Evolutionary conservation across 2,329 filamentous ascomycete genomes (phyloP).

Genomic region (Cladophialophora bantiana): DNA sequence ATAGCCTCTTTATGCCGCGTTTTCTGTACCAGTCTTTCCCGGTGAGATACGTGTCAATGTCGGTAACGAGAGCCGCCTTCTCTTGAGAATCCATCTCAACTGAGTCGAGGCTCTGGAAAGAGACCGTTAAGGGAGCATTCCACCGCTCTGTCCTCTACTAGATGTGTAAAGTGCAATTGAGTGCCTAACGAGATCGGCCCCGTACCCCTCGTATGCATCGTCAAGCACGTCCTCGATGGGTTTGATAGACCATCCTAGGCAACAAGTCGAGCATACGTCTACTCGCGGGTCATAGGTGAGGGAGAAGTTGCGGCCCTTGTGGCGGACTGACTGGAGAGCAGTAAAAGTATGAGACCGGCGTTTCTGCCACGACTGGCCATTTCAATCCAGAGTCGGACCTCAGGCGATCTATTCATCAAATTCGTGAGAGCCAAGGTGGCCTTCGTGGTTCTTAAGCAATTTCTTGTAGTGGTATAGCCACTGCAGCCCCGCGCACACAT

Average conservation of each 20-base stretch:
- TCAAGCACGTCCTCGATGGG: slow-evolving; percentile 1
- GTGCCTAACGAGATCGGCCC: background rate
- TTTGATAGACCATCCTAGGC: slow-evolving; percentile 2
- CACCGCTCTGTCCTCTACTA: background rate
- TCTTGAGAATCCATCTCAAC: background rate
- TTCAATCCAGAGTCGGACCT: background rate
- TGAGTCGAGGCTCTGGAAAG: background rate
- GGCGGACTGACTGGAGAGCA: background rate
- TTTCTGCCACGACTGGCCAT: background rate
- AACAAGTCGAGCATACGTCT: background rate
- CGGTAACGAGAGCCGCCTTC: background rate
- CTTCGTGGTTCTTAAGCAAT: background rate
- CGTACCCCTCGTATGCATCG: background rate
- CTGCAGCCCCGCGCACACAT: background rate
- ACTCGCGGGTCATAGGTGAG: background rate
- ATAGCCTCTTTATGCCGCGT: slow-evolving; percentile 71
- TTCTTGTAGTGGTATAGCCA: background rate
- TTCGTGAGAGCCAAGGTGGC: background rate
- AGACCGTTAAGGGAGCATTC: background rate
- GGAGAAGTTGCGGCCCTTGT: background rate
- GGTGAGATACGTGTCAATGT: background rate
- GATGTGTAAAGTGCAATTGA: background rate
- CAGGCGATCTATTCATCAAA: background rate
- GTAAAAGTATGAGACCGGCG: background rate
- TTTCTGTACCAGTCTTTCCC: slow-evolving; percentile 36